Evolutionary conservation across 257 asterid species (phyloP).

Genomic region (Voacanga thouarsii): DNA sequence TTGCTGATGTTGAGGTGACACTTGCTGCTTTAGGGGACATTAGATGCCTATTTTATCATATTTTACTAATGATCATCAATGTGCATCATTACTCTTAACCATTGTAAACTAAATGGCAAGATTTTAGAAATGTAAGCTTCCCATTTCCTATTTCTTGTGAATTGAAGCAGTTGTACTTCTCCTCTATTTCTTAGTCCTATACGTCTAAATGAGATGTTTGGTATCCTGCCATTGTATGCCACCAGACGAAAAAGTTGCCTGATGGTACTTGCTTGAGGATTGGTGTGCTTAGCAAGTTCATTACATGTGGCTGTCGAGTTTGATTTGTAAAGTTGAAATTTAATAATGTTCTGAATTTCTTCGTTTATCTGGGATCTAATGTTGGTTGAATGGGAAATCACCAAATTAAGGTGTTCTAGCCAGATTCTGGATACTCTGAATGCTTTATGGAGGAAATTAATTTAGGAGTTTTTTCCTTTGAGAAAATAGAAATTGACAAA

Average conservation of each 20-base stretch:
- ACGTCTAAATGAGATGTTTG: background rate
- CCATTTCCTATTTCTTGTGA: background rate
- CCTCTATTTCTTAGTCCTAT: background rate
- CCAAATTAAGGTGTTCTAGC: background rate
- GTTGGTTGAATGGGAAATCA: background rate
- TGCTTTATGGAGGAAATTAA: background rate
- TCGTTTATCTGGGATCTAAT: background rate
- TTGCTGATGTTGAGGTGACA: conserved; percentile 75
- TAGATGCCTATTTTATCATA: background rate
- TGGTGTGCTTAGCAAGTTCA: background rate
- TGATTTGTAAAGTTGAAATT: background rate
- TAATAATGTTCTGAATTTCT: background rate
- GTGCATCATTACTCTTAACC: background rate
- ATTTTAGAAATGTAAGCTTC: background rate
- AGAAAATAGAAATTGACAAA: background rate
- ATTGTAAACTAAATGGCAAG: background rate
- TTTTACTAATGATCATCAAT: conserved; percentile 9
- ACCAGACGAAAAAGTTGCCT: background rate
- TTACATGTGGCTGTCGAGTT: background rate
- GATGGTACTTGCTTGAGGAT: background rate
- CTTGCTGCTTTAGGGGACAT: background rate
- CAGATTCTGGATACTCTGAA: background rate
- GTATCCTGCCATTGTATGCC: background rate
- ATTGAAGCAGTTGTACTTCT: background rate
- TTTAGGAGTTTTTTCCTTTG: background rate